These are phyloP conservation scores for Eutrema salsugineum DNA, from an alignment of 441 rosid genomes.

Conservation along the genomic window DNA sequence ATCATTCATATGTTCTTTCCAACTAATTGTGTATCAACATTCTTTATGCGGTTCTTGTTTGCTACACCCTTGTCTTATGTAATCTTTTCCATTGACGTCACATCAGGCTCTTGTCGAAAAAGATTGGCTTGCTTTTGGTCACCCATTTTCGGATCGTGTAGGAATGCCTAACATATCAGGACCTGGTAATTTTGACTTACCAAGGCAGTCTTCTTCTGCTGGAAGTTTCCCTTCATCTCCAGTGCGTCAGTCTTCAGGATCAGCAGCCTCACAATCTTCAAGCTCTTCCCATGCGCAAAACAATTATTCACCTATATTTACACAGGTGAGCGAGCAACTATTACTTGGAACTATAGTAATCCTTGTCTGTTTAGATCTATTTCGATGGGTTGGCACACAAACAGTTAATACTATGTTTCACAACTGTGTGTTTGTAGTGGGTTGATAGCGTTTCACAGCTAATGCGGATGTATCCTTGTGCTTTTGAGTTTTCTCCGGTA, in stretches of 20 bases:
- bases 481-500: constrained; percentile 93
- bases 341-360: background rate
- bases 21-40: background rate
- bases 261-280: constrained; percentile 57
- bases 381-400: background rate
- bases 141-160: constrained; percentile 88
- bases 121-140: constrained; percentile 98
- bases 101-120: constrained; percentile 85
- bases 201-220: constrained; percentile 58
- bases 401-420: background rate
- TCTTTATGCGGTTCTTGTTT: background rate
- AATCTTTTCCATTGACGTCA: background rate
- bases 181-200: constrained; percentile 51
- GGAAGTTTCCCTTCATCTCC: constrained; percentile 77
- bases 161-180: constrained; percentile 80
- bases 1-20: background rate
- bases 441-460: constrained; percentile 89
- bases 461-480: constrained; percentile 86
- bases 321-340: constrained; percentile 56
- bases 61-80: constrained; percentile 11
- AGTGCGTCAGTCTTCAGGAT: constrained; percentile 58
- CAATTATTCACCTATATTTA: constrained; percentile 88
- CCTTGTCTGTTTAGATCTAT: background rate
- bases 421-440: constrained; percentile 64
- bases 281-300: constrained; percentile 81